A percentile compares a stretch with the other conserved stretches of the same genome.
These are phyloP conservation scores for Mikania micrantha DNA, from an alignment of 129 eudicot genomes.

Conservation along the genomic window DNA sequence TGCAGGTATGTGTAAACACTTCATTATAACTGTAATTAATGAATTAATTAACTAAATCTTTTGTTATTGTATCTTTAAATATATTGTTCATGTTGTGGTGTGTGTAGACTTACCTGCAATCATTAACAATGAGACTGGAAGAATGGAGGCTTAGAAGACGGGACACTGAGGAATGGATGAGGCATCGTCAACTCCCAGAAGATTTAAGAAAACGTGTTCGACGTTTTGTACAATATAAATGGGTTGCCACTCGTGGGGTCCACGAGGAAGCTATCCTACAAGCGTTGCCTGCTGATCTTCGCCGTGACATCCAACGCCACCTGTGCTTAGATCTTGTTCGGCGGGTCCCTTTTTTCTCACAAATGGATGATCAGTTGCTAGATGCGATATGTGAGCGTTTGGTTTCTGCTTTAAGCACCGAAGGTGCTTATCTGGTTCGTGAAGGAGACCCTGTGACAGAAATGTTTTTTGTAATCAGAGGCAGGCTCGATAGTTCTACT, in stretches of 20 bases:
- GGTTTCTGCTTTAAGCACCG: constrained; percentile 83
- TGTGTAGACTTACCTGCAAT: constrained; percentile 87
- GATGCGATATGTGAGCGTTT: constrained; percentile 97
- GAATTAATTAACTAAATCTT: not conserved
- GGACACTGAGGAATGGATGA: constrained; percentile 99
- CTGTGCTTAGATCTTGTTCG: constrained; percentile 92
- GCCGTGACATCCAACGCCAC: constrained; percentile 91
- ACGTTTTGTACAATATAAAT: constrained; percentile 83
- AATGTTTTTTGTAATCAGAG: constrained; percentile 91
- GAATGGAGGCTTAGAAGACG: constrained; percentile 96
- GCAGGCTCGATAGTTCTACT: constrained; percentile 86
- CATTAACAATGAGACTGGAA: constrained; percentile 88
- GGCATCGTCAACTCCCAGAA: constrained; percentile 94
- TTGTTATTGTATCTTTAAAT: not conserved
- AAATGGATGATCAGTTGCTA: constrained; percentile 94
- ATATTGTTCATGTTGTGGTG: constrained; percentile 9
- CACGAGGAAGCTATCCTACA: constrained; percentile 74
- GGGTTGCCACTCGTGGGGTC: constrained; percentile 98
- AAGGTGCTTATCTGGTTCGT: constrained; percentile 86
- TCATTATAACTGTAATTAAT: not conserved
- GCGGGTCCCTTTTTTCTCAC: constrained; percentile 95
- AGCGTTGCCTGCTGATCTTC: constrained; percentile 84
- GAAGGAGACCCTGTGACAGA: constrained; percentile 96
- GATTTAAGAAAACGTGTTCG: constrained; percentile 81
- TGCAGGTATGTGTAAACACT: constrained; percentile 58